phyloP scores from a whole-genome alignment of 768 basidiomycete genomes.

The Pholiota conissans region DNA sequence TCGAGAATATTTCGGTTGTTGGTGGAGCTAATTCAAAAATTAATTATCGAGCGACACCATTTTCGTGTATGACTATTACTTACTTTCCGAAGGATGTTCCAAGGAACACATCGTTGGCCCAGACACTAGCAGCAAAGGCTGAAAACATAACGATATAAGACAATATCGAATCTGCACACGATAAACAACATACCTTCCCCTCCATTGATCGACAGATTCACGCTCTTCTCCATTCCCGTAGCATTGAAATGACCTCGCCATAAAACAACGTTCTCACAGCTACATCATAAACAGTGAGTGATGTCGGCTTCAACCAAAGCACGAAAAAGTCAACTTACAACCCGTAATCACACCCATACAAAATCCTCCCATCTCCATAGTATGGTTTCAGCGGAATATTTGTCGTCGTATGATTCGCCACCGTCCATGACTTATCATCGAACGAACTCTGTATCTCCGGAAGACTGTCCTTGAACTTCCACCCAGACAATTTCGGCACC shows the following conservation, averaged over 20 bases:
- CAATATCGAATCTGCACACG: background rate
- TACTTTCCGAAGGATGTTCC: constrained; percentile 76
- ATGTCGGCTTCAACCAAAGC: background rate
- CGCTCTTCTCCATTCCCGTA: constrained; percentile 57
- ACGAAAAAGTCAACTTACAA: constrained; percentile 51
- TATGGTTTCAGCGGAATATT: constrained; percentile 69
- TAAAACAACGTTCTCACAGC: constrained; percentile 80
- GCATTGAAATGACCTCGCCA: constrained; percentile 82
- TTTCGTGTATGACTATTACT: constrained; percentile 15
- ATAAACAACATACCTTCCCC: constrained; percentile 56
- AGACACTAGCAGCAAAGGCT: constrained; percentile 84
- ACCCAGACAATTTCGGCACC: constrained; percentile 55
- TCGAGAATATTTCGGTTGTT: constrained; percentile 60
- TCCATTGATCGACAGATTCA: constrained; percentile 79
- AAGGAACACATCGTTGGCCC: constrained; percentile 74
- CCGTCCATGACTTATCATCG: constrained; percentile 63
- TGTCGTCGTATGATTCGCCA: constrained; percentile 71
- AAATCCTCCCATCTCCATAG: constrained; percentile 74
- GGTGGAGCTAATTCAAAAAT: constrained; percentile 47
- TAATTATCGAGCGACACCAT: background rate
- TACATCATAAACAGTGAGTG: constrained; percentile 24
- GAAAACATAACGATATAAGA: constrained; percentile 1
- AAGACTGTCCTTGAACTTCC: constrained; percentile 75
- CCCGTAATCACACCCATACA: constrained; percentile 87
- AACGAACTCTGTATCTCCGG: constrained; percentile 64